A percentile compares a stretch with the other conserved stretches of the same genome.
Evolutionary conservation across 345 rosid species (phyloP).

Genomic region (Syzygium jambos): DNA sequence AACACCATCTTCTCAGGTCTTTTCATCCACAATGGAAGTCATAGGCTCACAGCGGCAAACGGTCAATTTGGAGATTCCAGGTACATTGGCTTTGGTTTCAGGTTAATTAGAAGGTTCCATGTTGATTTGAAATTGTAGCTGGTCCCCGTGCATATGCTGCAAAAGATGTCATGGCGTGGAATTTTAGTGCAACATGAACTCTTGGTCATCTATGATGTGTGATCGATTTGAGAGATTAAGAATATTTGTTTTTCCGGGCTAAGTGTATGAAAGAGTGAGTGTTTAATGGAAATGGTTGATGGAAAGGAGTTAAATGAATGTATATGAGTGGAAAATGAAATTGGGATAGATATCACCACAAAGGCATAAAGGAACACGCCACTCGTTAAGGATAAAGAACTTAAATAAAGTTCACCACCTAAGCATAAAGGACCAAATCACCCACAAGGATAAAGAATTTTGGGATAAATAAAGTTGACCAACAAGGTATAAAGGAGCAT

Average conservation of each 20-base stretch:
- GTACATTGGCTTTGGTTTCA: not conserved
- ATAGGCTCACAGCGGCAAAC: not conserved
- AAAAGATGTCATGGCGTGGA: not conserved
- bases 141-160: not conserved
- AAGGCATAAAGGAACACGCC: not conserved
- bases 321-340: not conserved
- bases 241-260: not conserved
- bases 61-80: not conserved
- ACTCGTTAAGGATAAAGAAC: not conserved
- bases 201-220: not conserved
- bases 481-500: no score
- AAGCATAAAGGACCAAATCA: not conserved
- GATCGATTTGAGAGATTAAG: not conserved
- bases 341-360: not conserved
- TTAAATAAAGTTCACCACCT: not conserved
- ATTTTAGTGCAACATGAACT: not conserved
- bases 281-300: not conserved
- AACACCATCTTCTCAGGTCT: not conserved
- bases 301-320: not conserved
- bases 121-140: not conserved
- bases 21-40: not conserved
- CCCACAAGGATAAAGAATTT: not conserved
- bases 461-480: no score
- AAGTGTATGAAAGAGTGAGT: not conserved
- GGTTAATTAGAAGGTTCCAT: not conserved